Conservation (phyloP, 202 grass and related monocot genomes). For the Carex sylvatica region DNA sequence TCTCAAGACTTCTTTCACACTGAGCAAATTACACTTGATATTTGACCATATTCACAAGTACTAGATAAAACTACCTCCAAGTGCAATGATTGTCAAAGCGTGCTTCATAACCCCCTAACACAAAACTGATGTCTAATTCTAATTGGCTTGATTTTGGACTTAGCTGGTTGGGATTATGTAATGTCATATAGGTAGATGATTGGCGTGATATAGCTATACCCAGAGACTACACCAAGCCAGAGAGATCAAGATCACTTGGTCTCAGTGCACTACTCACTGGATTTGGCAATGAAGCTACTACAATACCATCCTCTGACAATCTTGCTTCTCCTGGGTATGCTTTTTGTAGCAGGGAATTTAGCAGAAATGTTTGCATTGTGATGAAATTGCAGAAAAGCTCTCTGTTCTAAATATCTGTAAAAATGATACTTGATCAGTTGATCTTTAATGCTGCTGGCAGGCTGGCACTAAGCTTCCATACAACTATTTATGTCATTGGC, state of each 20-base stretch:
- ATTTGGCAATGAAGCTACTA: constrained; percentile 76
- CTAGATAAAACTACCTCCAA: background rate
- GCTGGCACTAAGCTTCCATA: background rate
- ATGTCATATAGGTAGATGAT: constrained; percentile 69
- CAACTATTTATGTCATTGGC: background rate
- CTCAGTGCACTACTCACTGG: constrained; percentile 56
- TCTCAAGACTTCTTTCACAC: background rate
- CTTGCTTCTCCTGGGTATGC: constrained; percentile 39
- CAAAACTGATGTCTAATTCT: background rate
- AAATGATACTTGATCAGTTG: constrained; percentile 15
- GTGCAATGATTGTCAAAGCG: background rate
- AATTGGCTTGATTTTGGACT: background rate
- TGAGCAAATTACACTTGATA: background rate
- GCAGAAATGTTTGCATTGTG: constrained; percentile 1
- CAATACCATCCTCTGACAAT: constrained; percentile 41
- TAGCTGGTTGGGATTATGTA: background rate
- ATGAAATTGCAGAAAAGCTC: background rate
- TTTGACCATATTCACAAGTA: background rate
- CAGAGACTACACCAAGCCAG: constrained; percentile 59
- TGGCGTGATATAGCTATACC: constrained; percentile 91
- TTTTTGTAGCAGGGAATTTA: constrained; percentile 23
- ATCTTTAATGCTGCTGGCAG: background rate
- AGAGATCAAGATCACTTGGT: constrained; percentile 72
- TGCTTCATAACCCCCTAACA: background rate
- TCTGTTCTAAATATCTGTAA: background rate